These are phyloP conservation scores for Nicotiana undulata DNA, from an alignment of 257 asterid genomes.

Conservation along the genomic window DNA sequence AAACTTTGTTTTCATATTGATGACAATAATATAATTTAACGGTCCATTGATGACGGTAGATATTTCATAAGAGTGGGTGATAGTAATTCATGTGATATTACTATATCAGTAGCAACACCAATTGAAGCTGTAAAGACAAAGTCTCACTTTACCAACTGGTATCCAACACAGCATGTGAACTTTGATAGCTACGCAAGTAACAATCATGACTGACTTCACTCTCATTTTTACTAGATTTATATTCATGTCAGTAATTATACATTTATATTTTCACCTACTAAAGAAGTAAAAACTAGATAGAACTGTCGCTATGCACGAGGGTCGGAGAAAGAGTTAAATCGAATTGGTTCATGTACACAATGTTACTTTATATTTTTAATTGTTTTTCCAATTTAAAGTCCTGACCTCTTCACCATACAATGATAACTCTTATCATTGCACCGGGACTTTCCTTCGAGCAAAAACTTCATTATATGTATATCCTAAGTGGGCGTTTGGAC, in stretches of 20 bases:
- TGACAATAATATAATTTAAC: not conserved
- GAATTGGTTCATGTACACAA: accelerated
- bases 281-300: not conserved
- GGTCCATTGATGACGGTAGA: not conserved
- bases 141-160: not conserved
- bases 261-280: too few relatives aligned
- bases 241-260: not conserved
- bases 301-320: too few relatives aligned
- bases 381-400: not conserved
- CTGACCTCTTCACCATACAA: too few relatives aligned
- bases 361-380: not conserved
- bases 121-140: not conserved
- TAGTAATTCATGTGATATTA: not conserved
- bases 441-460: not conserved
- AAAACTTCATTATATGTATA: too few relatives aligned
- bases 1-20: not conserved
- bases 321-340: too few relatives aligned
- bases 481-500: too few relatives aligned
- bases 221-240: not conserved
- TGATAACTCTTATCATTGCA: not conserved
- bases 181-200: not conserved
- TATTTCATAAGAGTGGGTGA: not conserved
- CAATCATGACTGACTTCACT: not conserved
- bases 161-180: not conserved
- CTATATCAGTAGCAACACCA: not conserved